Evolutionary conservation across 2,329 filamentous ascomycete species (phyloP).

Genomic region (Colletotrichum caudatum): DNA sequence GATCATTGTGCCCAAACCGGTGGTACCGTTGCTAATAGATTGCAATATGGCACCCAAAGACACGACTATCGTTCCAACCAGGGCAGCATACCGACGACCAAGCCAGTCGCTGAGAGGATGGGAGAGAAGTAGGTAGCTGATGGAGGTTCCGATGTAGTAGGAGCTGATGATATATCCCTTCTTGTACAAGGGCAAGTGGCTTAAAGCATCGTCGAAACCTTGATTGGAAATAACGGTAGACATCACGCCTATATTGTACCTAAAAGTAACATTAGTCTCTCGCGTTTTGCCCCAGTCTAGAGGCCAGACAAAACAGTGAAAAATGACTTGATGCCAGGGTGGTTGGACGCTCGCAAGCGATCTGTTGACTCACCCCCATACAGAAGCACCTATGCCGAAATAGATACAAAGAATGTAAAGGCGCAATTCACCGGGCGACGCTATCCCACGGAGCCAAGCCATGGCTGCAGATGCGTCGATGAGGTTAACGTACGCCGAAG

Average conservation of each 20-base stretch:
- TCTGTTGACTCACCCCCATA: conserved; percentile 61
- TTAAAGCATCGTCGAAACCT: conserved; percentile 61
- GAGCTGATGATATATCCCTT: conserved; percentile 67
- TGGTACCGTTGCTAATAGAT: conserved; percentile 55
- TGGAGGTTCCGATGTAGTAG: conserved; percentile 69
- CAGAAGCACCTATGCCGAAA: conserved; percentile 67
- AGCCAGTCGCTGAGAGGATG: conserved; percentile 63
- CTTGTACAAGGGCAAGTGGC: conserved; percentile 54
- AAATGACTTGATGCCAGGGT: too few species aligned
- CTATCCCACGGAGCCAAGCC: not conserved
- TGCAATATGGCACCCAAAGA: conserved; percentile 63
- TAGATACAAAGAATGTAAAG: conserved; percentile 63
- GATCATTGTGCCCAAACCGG: conserved; percentile 62
- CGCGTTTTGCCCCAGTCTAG: too few species aligned
- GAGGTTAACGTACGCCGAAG: not conserved
- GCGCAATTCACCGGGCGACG: conserved; percentile 49
- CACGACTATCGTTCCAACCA: conserved; percentile 59
- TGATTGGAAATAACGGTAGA: conserved; percentile 68
- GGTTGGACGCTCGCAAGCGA: not conserved
- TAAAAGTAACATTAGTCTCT: conserved; percentile 42
- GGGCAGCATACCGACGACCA: conserved; percentile 64
- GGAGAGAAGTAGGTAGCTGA: conserved; percentile 66
- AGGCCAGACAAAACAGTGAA: too few species aligned
- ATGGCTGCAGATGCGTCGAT: conserved; percentile 46
- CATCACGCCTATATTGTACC: conserved; percentile 69